Percentiles rank a stretch among this genome's conserved stretches.
These are phyloP conservation scores for Tetrahymena thermophila DNA, from an alignment of 73 alveolate genomes.

Conservation along the genomic window DNA sequence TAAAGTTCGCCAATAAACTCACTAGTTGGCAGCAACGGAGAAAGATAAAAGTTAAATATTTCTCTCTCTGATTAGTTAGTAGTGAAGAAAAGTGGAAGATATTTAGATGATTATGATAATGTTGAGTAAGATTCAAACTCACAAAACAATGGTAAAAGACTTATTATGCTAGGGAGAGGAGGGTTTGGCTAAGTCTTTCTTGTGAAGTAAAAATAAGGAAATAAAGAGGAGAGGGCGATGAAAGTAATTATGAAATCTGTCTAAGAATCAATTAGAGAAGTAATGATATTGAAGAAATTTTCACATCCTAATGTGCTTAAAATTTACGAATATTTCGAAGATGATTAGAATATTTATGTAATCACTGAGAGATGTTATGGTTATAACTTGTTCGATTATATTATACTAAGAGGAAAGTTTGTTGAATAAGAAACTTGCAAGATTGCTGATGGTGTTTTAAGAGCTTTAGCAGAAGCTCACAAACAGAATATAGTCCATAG, in stretches of 20 bases:
- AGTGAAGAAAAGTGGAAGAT: background rate
- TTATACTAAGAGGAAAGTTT: background rate
- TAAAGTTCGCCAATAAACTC: background rate
- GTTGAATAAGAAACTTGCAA: conserved; percentile 16
- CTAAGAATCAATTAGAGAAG: background rate
- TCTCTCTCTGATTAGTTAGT: background rate
- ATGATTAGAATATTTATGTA: background rate
- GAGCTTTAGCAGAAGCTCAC: conserved; percentile 29
- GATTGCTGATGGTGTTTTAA: conserved; percentile 14
- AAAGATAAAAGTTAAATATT: background rate
- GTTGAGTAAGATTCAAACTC: background rate
- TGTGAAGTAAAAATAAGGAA: background rate
- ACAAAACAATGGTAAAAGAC: background rate
- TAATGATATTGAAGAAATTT: background rate
- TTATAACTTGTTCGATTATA: background rate
- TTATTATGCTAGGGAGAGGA: background rate
- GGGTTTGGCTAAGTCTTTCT: background rate
- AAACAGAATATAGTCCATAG: conserved; percentile 24
- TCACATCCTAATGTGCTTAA: background rate
- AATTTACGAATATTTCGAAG: background rate
- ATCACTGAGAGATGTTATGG: background rate
- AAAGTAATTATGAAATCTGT: background rate
- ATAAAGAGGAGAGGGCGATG: background rate
- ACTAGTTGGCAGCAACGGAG: background rate
- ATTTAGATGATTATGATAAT: background rate